A percentile compares a stretch with the other conserved stretches of the same genome.
These are phyloP conservation scores for Leucocoprinus leucothites DNA, from an alignment of 768 basidiomycete species.

Conservation along the genomic window DNA sequence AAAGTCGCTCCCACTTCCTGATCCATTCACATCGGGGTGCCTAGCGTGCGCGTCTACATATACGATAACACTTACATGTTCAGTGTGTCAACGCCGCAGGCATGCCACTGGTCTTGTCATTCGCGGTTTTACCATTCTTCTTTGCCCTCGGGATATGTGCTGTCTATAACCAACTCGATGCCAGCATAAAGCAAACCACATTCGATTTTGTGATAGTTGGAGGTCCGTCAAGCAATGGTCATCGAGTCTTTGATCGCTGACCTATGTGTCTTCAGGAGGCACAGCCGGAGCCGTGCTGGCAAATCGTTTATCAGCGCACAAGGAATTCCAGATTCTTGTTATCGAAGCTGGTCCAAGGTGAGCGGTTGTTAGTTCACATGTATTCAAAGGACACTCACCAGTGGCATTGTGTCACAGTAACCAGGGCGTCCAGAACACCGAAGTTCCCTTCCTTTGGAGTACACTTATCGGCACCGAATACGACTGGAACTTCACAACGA, in stretches of 20 bases:
- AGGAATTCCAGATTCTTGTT: constrained; percentile 9
- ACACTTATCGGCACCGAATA: constrained; percentile 15
- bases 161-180: constrained; percentile 4
- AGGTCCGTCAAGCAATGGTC: constrained; percentile 1
- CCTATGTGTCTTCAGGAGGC: constrained; percentile 8
- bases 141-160: neutral
- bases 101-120: neutral
- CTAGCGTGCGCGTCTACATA: too few relatives aligned
- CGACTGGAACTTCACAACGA: constrained; percentile 31
- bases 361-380: neutral
- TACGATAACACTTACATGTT: too few relatives aligned
- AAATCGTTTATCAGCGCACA: constrained; percentile 10
- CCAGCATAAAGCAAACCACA: neutral
- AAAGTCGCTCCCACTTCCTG: too few relatives aligned
- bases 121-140: neutral
- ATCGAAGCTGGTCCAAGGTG: constrained; percentile 15
- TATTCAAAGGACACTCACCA: neutral
- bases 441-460: constrained; percentile 20
- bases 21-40: too few relatives aligned
- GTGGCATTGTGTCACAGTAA: constrained; percentile 14
- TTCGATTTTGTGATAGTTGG: constrained; percentile 15
- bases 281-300: constrained; percentile 12
- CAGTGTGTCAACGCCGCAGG: too few relatives aligned
- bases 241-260: too few relatives aligned
- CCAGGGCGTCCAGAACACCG: constrained; percentile 18